Evolutionary conservation across 2,329 filamentous ascomycete genomes (phyloP), one percentile per base, ranked within the genome.

Genomic region (Epichloe gansuensis): DNA sequence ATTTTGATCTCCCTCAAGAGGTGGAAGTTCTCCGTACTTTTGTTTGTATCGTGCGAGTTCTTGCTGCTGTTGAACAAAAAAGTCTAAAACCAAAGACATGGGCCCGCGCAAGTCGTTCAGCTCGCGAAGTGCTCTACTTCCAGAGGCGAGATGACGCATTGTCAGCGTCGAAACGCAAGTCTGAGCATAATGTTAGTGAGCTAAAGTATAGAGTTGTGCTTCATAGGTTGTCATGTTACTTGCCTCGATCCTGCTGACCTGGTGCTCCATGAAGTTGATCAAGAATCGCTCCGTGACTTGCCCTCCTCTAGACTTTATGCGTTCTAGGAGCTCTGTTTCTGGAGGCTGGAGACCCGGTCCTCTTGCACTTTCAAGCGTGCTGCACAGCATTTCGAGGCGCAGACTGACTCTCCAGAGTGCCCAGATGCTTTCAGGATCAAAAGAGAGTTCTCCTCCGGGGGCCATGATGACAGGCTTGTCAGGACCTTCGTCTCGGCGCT

Each of bases 191-290:
- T 13, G n/a, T 35, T 42, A 13, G 45, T 21, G 11, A 21, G 21
- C 11, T 15, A 8, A 35, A 7, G 12, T 31, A 21, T 12, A 41
- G 13, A 12, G 12, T 25, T 15, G 4, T 9, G 15, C 23, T 34
- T 42, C 13, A n/a, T 2, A 15, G 15, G 31, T 27, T 6, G n/a
- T 9, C 9, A 9, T 11, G 5, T 21, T 8, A 39, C 17, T 69
- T 74, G 94, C 89, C 82, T 98, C 93, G 65, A 98, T 94, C 62
- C 93, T 82, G 65, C 87, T 90, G 59, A 98, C 86, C 75, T 96
- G 89, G 65, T 97, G 90, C 65, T 95, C 90, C 66, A 97, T 78
- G 62, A 98, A 89, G 62, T 88, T 89, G 52, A 95, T 71, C 68
- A 97, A 72, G 68, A 95, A 91, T 50, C 81, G 76, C 73, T 97